Evolutionary conservation across 2,329 filamentous ascomycete genomes (phyloP).

Genomic region (Nothophaeocryptopus gaeumannii): DNA sequence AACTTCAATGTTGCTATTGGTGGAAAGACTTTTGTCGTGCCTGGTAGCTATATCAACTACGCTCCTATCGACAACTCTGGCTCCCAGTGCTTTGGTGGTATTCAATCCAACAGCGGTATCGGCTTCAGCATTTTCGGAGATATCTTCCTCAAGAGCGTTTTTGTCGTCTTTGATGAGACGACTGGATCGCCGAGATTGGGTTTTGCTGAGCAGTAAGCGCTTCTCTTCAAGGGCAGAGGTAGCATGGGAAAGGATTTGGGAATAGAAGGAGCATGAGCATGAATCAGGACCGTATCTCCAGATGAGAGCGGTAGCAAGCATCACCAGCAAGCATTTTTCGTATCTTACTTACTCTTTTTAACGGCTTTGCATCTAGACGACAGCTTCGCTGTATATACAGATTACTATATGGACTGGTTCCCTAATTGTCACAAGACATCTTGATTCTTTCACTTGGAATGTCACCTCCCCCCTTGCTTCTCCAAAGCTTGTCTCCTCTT

Average conservation of each 20-base stretch:
- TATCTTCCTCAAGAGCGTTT: conserved; percentile 68
- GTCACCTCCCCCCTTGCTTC: too few relatives aligned
- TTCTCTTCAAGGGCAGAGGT: background rate
- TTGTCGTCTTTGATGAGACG: conserved; percentile 65
- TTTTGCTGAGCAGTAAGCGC: conserved; percentile 40
- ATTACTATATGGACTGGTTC: too few relatives aligned
- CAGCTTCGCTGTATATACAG: too few relatives aligned
- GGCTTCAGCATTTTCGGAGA: conserved; percentile 71
- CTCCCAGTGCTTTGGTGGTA: conserved; percentile 67
- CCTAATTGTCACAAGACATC: too few relatives aligned
- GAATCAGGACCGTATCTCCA: too few relatives aligned
- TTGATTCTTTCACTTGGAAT: too few relatives aligned
- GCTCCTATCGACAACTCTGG: conserved; percentile 41
- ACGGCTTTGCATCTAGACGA: too few relatives aligned
- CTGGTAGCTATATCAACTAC: conserved; percentile 57
- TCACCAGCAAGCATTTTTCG: too few relatives aligned
- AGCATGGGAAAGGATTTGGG: conserved; percentile 2
- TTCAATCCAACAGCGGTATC: conserved; percentile 62
- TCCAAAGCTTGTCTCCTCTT: too few relatives aligned
- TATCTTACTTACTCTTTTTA: too few relatives aligned
- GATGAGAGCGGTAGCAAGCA: too few relatives aligned
- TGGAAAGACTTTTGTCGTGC: conserved; percentile 49
- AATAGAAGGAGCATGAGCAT: background rate
- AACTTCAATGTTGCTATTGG: conserved; percentile 54
- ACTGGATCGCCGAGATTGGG: conserved; percentile 41